Percentiles rank a stretch among this genome's conserved stretches.
Evolutionary conservation across 2,329 filamentous ascomycete species (phyloP).

Genomic region (Cladobotryum mycophilum): DNA sequence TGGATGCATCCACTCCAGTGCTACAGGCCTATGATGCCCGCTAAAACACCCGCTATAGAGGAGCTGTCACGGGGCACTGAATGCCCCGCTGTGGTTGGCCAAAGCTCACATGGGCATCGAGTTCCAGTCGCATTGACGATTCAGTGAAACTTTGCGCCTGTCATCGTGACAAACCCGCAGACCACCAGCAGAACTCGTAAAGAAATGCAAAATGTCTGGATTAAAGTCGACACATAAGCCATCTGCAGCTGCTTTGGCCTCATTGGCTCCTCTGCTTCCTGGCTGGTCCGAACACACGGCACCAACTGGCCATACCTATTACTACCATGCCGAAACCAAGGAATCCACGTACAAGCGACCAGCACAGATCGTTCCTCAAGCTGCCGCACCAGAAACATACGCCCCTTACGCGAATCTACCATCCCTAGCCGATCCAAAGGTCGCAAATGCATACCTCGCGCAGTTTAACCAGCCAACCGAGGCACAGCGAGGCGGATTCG

Average conservation of each 20-base stretch:
- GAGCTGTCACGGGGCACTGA: not conserved
- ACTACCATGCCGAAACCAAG: slow-evolving; percentile 76
- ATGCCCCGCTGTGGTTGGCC: not conserved
- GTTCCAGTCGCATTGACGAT: no score
- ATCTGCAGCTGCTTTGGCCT: slow-evolving; percentile 31
- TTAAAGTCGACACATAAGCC: slow-evolving; percentile 72
- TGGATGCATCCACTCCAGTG: not conserved
- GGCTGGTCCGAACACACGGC: slow-evolving; percentile 95
- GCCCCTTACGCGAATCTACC: slow-evolving; percentile 25
- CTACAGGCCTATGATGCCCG: not conserved
- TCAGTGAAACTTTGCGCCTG: no score
- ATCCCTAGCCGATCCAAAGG: slow-evolving; percentile 46
- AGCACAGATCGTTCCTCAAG: slow-evolving; percentile 19
- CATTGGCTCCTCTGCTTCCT: slow-evolving; percentile 55
- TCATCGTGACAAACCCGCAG: no score
- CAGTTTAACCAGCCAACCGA: slow-evolving; percentile 40
- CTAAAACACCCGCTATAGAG: not conserved
- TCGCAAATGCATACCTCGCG: slow-evolving; percentile 56
- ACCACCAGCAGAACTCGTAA: not conserved
- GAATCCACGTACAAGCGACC: slow-evolving; percentile 83
- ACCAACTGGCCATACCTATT: slow-evolving; percentile 80
- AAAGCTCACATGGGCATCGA: not conserved
- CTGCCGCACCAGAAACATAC: slow-evolving; percentile 25
- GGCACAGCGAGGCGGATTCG: slow-evolving; percentile 21
- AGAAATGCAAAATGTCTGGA: slow-evolving; percentile 32